Evolutionary conservation across 208 protist species (phyloP).

Genomic region (Leishmania major): DNA sequence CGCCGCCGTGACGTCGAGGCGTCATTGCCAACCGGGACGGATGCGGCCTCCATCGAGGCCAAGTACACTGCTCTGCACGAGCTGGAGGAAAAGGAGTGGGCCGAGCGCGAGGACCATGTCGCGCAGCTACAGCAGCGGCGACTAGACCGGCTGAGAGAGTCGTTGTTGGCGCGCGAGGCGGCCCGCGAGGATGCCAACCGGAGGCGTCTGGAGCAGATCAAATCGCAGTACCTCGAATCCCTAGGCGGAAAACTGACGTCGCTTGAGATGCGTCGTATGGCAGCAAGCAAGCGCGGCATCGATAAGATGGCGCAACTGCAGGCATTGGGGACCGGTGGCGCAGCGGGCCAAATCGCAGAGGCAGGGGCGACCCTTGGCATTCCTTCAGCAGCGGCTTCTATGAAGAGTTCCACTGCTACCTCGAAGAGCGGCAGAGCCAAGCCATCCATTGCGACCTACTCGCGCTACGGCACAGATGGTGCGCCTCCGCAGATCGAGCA

Average conservation of each 20-base stretch:
- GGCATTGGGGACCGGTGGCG: slow-evolving; percentile 10
- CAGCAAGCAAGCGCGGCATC: slow-evolving; percentile 35
- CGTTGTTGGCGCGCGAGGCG: slow-evolving; percentile 67
- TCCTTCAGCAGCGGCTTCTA: not conserved
- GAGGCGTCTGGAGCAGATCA: slow-evolving; percentile 60
- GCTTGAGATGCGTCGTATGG: slow-evolving; percentile 39
- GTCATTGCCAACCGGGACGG: slow-evolving; percentile 44
- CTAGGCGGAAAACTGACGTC: slow-evolving; percentile 51
- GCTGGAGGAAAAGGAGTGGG: slow-evolving; percentile 88
- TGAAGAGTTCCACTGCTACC: not conserved
- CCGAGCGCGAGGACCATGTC: slow-evolving; percentile 83
- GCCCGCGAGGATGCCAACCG: slow-evolving; percentile 62
- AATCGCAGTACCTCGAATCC: slow-evolving; percentile 46
- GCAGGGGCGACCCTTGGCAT: slow-evolving; percentile 11
- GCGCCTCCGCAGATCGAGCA: slow-evolving; percentile 20
- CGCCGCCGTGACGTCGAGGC: slow-evolving; percentile 83
- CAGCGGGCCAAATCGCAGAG: not conserved
- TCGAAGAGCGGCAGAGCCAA: not conserved
- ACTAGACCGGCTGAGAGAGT: slow-evolving; percentile 55
- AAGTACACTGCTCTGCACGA: slow-evolving; percentile 59
- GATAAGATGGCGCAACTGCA: slow-evolving; percentile 22
- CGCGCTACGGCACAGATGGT: slow-evolving; percentile 31
- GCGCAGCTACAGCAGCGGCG: slow-evolving; percentile 71
- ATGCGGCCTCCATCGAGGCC: slow-evolving; percentile 55
- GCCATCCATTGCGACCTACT: slow-evolving; percentile 25